A percentile compares a stretch with the other conserved stretches of the same genome.
These are phyloP conservation scores for Leccinum subrobustum DNA, from an alignment of 1,284 basidiomycete species.

Conservation along the genomic window DNA sequence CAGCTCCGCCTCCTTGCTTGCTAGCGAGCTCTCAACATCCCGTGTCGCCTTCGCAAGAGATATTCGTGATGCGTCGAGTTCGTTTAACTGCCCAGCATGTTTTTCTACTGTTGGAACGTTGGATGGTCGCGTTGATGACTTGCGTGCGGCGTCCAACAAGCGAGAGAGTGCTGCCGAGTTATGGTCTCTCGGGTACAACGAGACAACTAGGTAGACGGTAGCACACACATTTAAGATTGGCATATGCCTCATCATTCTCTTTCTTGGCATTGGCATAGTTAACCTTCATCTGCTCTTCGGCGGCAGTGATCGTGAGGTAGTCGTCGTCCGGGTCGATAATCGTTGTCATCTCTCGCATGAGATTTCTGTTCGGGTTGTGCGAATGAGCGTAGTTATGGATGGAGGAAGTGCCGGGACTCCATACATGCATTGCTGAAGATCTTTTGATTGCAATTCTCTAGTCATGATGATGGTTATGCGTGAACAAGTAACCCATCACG, in stretches of 20 bases:
- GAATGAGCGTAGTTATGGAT: neutral
- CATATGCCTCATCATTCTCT: slow-evolving; percentile 62
- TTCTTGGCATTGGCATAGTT: slow-evolving; percentile 56
- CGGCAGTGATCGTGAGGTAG: slow-evolving; percentile 65
- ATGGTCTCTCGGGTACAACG: neutral
- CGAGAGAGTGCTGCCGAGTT: slow-evolving; percentile 54
- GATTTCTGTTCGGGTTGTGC: slow-evolving; percentile 43
- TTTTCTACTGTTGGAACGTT: slow-evolving; percentile 65
- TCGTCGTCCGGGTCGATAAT: slow-evolving; percentile 76
- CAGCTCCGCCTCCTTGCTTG: slow-evolving; percentile 67
- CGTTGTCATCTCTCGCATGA: slow-evolving; percentile 62
- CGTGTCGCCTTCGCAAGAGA: slow-evolving; percentile 75
- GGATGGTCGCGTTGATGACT: slow-evolving; percentile 66
- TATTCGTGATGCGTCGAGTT: slow-evolving; percentile 59
- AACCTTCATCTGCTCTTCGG: slow-evolving; percentile 63
- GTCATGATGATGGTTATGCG: slow-evolving; percentile 18
- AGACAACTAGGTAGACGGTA: neutral
- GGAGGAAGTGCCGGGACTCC: neutral
- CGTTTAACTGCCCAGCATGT: slow-evolving; percentile 59
- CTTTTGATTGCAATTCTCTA: slow-evolving; percentile 33
- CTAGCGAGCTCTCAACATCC: slow-evolving; percentile 62
- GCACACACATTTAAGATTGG: slow-evolving; percentile 55
- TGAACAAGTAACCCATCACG: neutral
- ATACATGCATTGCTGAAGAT: slow-evolving; percentile 37
- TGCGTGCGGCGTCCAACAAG: slow-evolving; percentile 62